Evolutionary conservation across 2,329 filamentous ascomycete genomes (phyloP), one percentile per base, ranked within the genome.

Genomic region (Fusarium citri): DNA sequence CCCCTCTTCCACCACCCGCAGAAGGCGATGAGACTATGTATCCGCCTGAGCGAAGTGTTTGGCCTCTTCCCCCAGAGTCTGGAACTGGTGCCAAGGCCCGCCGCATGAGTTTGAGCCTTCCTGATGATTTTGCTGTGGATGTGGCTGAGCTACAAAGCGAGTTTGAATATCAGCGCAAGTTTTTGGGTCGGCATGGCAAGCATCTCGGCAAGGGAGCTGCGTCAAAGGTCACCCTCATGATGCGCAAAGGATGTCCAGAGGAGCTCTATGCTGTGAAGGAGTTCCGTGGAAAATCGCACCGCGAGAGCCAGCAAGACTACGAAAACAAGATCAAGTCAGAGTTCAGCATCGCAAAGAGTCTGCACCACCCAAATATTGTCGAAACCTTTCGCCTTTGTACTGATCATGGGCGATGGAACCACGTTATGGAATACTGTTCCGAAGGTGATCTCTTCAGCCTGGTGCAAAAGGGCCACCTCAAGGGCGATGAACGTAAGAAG

Each of bases 351-450:
- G 92, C 92, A 64, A 94, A 94, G 83, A 93, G 92, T 70, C 82
- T 94, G 65, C 88, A 94, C 74, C 94, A 97, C 77, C 93, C 94
- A 53, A 97, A 97, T 78, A 92, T 97, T 73, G 92, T 97, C 68
- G 88, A 93, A 79, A 94, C 93, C 0, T 82, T 94, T 58, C 88
- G 91, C 30, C 84, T 97, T 8, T 96, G 93, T 81, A 89, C 87
- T 16, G 87, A 94, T 72, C 87, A 90, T 72, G 89, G 88, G 31
- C 89, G 91, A 41, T 97, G 92, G 92, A 94, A 94, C 78, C 93
- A 97, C 78, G 93, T 97, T 59, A 97, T 97, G 94, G 93, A 97
- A 78, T 97, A 92, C 78, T 97, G 94, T 81, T 86, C 88, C 5
- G 89, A 93, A 72, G 94, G 94, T 47, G 94, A 97, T 76, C 83